Conservation (phyloP, 148 eudicot genomes). For the Tetragonia tetragonoides region DNA sequence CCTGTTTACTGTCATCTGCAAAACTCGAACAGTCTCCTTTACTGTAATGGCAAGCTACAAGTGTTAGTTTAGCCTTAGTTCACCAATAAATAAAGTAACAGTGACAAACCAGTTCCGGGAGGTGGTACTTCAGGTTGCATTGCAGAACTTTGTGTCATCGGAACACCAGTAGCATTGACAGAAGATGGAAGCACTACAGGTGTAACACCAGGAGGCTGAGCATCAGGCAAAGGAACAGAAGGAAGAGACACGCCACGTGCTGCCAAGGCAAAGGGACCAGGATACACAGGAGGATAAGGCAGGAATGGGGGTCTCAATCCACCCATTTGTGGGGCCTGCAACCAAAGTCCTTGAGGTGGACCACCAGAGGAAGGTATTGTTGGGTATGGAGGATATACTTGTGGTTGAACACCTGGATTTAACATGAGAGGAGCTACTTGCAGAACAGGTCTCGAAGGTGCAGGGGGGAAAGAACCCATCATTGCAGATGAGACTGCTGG, state of each 20-base stretch:
- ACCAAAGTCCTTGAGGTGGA: slow-evolving; percentile 66
- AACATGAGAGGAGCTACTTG: slow-evolving; percentile 31
- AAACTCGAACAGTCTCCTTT: slow-evolving; percentile 7
- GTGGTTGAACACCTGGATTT: slow-evolving; percentile 53
- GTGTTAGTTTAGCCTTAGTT: neutral
- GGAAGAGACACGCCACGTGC: slow-evolving; percentile 51
- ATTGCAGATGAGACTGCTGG: slow-evolving; percentile 31
- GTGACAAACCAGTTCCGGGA: slow-evolving; percentile 70
- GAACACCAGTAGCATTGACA: slow-evolving; percentile 35
- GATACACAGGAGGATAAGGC: slow-evolving; percentile 54
- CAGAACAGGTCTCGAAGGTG: slow-evolving; percentile 33
- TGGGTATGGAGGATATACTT: slow-evolving; percentile 42
- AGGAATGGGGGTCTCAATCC: slow-evolving; percentile 59
- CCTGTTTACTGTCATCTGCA: slow-evolving; percentile 50
- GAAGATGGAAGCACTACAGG: slow-evolving; percentile 34
- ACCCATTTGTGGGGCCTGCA: slow-evolving; percentile 55
- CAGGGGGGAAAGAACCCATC: slow-evolving; percentile 36
- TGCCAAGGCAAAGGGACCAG: slow-evolving; percentile 63
- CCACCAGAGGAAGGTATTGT: slow-evolving; percentile 45
- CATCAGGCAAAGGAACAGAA: slow-evolving; percentile 59
- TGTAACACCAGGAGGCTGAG: slow-evolving; percentile 82
- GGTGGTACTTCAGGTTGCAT: slow-evolving; percentile 57
- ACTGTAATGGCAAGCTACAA: neutral
- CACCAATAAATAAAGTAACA: slow-evolving; percentile 2
- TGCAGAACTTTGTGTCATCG: slow-evolving; percentile 30